Evolutionary conservation across 805 yeast genomes (phyloP), one percentile per base, ranked within the genome.

Genomic region (Hagleromyces aurorensis): DNA sequence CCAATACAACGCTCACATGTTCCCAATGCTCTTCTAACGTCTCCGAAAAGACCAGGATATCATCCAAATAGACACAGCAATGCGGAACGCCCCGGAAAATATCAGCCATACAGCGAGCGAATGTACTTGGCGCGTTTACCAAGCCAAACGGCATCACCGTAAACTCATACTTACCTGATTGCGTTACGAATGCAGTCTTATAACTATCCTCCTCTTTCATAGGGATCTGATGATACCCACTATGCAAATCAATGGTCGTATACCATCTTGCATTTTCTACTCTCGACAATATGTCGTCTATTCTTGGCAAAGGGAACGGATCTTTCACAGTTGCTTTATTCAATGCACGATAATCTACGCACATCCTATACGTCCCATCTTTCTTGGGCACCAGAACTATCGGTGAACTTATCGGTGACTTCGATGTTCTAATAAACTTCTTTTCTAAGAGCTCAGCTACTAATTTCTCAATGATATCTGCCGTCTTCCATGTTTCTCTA

Each of bases 61-160:
- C 44, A 24, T 42, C 42, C 6, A 42, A 22, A 19, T 42, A 44
- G 10, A 36, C 43, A 18, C 14, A 13, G 2, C 36, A 43, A 25
- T 33, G 37, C 7, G 19, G 10, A 13, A 34, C 13, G 13, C 30
- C 39, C 7, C 43, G 30, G 30, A 41, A 38, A 2, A 41, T 10
- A 14, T 36, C 41, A n/a, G 45, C 32, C 46, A 44, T 44, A 21
- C 38, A 38, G 3, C 44, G 15, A 5, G 40, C 32, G 25, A 46
- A 44, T 1, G 46, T 42, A 12, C 34, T 27, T 4, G 44, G 45
- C 3, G 45, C 42, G 20, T 41, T 40, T 3, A 27, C 28, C 7
- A 35, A 17, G 3, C 48, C 48, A 29, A 46, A 33, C 1, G 43
- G 47, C 46, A 45, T 41, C 2, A 37, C 46, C 12, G 25, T 31